Percentiles rank a stretch among this genome's conserved stretches.
Conservation (phyloP, 2,329 filamentous ascomycete species). For the Ceratocystiopsis brevicomis region DNA sequence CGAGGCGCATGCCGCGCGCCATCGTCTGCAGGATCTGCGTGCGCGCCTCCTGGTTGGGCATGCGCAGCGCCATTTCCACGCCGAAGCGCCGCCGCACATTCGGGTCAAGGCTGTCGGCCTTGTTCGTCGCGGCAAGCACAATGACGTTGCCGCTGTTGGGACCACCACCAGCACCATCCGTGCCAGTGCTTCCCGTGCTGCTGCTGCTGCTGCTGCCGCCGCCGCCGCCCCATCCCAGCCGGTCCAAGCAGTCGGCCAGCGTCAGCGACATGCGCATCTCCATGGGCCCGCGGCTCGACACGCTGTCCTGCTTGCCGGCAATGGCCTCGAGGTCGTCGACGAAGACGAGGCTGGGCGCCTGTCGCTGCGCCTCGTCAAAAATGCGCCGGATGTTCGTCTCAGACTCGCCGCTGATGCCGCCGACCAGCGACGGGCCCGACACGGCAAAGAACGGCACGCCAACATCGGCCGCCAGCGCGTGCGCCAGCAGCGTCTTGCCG, state of each 20-base stretch:
- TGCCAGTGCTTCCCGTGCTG: background rate
- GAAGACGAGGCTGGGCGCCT: conserved; percentile 79
- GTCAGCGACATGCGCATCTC: conserved; percentile 69
- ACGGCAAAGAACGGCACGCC: conserved; percentile 65
- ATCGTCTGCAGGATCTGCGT: conserved; percentile 61
- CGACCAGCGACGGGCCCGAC: conserved; percentile 64
- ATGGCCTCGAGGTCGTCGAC: conserved; percentile 88
- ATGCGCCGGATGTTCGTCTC: conserved; percentile 72
- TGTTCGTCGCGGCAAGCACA: conserved; percentile 78
- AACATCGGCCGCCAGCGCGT: conserved; percentile 58
- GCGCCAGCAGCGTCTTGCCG: conserved; percentile 69
- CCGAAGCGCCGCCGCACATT: conserved; percentile 56
- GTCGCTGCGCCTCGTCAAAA: conserved; percentile 70
- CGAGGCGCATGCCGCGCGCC: conserved; percentile 44
- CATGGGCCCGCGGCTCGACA: conserved; percentile 40
- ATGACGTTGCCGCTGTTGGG: conserved; percentile 41
- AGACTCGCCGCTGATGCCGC: conserved; percentile 75
- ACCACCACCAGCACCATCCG: no score
- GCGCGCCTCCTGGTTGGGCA: conserved; percentile 62
- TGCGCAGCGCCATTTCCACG: conserved; percentile 69
- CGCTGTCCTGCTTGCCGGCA: conserved; percentile 55
- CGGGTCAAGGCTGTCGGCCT: conserved; percentile 70
- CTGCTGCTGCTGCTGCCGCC: conserved; percentile 32
- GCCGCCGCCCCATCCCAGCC: conserved; percentile 47
- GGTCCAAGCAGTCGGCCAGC: conserved; percentile 72